Evolutionary conservation across 169 alveolate species (phyloP).

Genomic region (Blepharisma undulans): DNA sequence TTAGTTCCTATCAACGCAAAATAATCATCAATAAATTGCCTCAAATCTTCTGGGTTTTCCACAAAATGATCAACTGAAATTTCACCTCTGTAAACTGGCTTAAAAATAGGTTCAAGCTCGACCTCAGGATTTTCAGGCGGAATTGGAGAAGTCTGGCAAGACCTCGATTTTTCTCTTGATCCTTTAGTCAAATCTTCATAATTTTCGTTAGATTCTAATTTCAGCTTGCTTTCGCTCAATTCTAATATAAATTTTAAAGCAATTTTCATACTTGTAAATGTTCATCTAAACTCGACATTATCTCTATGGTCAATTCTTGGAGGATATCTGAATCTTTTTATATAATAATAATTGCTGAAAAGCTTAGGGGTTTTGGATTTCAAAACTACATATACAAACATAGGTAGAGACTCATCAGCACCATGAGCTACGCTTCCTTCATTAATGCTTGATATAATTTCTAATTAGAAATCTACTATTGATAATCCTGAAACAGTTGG

Average conservation of each 20-base stretch:
- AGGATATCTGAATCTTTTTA: conserved; percentile 3
- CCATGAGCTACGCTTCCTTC: conserved; percentile 22
- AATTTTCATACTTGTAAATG: conserved; percentile 22
- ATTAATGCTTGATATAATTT: not conserved
- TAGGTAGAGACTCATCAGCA: conserved; percentile 38
- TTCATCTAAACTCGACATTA: conserved; percentile 31
- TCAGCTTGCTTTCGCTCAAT: not conserved
- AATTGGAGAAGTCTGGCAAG: not conserved
- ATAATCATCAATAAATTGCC: not conserved
- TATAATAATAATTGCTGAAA: conserved; percentile 29
- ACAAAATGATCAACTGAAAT: conserved; percentile 12
- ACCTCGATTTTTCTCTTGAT: not conserved
- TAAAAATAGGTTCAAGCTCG: not conserved
- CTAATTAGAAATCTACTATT: not conserved
- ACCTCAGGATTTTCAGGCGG: not conserved
- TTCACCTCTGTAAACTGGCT: not conserved
- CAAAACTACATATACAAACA: conserved; percentile 15
- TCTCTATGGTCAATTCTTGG: conserved; percentile 34
- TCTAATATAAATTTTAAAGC: conserved; percentile 14
- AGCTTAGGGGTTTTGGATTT: conserved; percentile 17
- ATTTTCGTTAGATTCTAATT: not conserved
- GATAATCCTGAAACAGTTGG: conserved; percentile 35
- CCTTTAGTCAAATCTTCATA: not conserved
- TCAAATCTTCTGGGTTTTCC: conserved; percentile 1
- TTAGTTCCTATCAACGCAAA: not conserved